phyloP scores from a whole-genome alignment of 306 rosid genomes.

The Gynostemma pentaphyllum region DNA sequence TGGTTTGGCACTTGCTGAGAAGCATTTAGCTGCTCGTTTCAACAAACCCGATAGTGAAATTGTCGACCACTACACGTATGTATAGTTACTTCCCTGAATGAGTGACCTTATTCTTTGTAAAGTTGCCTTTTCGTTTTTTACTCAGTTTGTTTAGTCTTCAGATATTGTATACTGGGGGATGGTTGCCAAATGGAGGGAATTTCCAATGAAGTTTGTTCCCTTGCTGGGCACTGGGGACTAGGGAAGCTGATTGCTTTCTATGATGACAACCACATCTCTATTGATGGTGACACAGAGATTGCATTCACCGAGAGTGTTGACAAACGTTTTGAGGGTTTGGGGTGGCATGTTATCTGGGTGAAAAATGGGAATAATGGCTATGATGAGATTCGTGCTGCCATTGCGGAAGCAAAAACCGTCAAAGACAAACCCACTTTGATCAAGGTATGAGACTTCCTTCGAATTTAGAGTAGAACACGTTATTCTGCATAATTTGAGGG shows the following conservation, averaged over 20 bases:
- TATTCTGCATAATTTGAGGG: not conserved
- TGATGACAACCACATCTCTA: conserved; percentile 96
- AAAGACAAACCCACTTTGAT: conserved; percentile 85
- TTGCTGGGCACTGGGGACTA: conserved; percentile 98
- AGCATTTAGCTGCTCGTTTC: conserved; percentile 91
- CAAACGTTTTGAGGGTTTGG: conserved; percentile 81
- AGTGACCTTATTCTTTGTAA: conserved; percentile 24
- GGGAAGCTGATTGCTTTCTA: conserved; percentile 93
- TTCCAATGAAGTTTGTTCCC: conserved; percentile 80
- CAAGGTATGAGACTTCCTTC: conserved; percentile 43
- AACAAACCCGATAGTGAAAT: conserved; percentile 86
- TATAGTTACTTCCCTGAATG: not conserved
- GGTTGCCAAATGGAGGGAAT: conserved; percentile 99
- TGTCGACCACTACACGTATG: conserved; percentile 90
- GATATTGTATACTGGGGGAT: conserved; percentile 75
- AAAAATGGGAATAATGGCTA: conserved; percentile 89
- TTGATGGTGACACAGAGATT: conserved; percentile 88
- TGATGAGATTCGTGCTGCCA: conserved; percentile 93
- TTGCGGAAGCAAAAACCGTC: conserved; percentile 82
- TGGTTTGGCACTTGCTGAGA: conserved; percentile 98
- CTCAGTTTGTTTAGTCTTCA: conserved; percentile 14
- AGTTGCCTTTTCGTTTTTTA: conserved; percentile 19
- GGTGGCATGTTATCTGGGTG: conserved; percentile 98
- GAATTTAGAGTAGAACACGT: not conserved
- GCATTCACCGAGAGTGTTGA: conserved; percentile 91